Percentiles rank a stretch among this genome's conserved stretches.
These are phyloP conservation scores for Phytophthora vignae DNA, from an alignment of 352 stramenopile genomes.

Conservation along the genomic window DNA sequence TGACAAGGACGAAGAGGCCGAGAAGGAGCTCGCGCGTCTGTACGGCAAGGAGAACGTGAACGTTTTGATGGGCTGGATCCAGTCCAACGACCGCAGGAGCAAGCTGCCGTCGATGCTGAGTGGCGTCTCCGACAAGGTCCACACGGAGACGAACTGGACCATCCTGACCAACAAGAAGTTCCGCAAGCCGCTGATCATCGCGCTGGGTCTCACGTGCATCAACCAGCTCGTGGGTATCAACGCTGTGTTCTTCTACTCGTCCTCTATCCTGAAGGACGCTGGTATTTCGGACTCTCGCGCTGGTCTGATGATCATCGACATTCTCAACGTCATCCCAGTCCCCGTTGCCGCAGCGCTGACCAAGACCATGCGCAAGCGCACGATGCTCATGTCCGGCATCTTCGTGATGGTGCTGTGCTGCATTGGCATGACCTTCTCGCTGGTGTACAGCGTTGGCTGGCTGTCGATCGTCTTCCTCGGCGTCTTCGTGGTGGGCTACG, in stretches of 20 bases:
- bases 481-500: conserved; percentile 54
- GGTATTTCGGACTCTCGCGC: conserved; percentile 55
- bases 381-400: conserved; percentile 50
- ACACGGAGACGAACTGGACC: conserved; percentile 27
- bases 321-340: conserved; percentile 56
- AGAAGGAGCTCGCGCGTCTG: conserved; percentile 32
- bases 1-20: conserved; percentile 33
- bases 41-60: conserved; percentile 48
- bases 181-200: conserved; percentile 49
- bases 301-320: conserved; percentile 63
- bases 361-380: conserved; percentile 47
- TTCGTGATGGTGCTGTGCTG: conserved; percentile 49
- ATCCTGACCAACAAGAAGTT: conserved; percentile 39
- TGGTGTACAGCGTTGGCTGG: conserved; percentile 38
- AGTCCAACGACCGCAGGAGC: conserved; percentile 28
- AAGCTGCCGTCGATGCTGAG: conserved; percentile 37
- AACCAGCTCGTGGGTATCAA: conserved; percentile 75
- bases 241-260: conserved; percentile 74
- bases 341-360: conserved; percentile 38
- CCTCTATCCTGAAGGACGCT: conserved; percentile 59
- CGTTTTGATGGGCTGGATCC: conserved; percentile 42
- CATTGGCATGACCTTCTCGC: conserved; percentile 53
- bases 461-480: conserved; percentile 58
- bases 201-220: conserved; percentile 47
- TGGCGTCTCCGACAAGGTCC: neutral